Base-by-base conservation (phyloP, 2,329 filamentous ascomycete genomes). In the Lachnellula willkommii region DNA sequence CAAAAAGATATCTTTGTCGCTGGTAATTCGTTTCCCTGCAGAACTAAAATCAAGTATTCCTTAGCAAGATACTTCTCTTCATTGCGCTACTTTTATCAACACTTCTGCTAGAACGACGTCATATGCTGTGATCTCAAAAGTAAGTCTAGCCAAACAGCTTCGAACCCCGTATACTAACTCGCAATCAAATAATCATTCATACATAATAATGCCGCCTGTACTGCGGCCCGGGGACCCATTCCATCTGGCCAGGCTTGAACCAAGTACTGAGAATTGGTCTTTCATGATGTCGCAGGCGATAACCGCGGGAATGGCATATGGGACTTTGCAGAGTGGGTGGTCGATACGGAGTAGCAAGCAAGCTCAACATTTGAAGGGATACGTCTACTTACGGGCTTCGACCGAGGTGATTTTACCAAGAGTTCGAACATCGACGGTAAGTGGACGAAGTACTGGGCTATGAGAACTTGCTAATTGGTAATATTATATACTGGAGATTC, bases 211-310 rank as follows among this genome's bases (percentile, higher is more conserved):
- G 8, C 54, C 54, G 5, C 6, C 20, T 8, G 17, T 52, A 20
- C 49, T 20, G 3, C 8, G 52, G n/a, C 14, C 36, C 36, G 20
- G 53, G 48, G 32, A 52, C 48, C 36, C 43, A 56, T 35, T 52
- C 48, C 22, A 47, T 55, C 22, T 55, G 49, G 54, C 49, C 54
- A 5, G 49, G 54, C 43, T 26, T 4, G 42, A 55, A 24, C 49
- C 49, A 1, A 28, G 15, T 9, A 3, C 40, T 43, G 37, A 43
- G 17, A 52, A 55, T 39, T 55, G n/a, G 54, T 55, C 20, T 55
- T 55, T 20, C 43, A 55, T 42, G 54, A 55, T 48, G 43, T 52
- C 7, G 36, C 11, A 17, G 54, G 54, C 9, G 54, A 55, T 48
- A n/a, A 52, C 8, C 9, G n/a, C 12, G 43, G 26, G 1, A 11